Conservation (phyloP, 1,284 basidiomycete species). For the Fistulina hepatica region DNA sequence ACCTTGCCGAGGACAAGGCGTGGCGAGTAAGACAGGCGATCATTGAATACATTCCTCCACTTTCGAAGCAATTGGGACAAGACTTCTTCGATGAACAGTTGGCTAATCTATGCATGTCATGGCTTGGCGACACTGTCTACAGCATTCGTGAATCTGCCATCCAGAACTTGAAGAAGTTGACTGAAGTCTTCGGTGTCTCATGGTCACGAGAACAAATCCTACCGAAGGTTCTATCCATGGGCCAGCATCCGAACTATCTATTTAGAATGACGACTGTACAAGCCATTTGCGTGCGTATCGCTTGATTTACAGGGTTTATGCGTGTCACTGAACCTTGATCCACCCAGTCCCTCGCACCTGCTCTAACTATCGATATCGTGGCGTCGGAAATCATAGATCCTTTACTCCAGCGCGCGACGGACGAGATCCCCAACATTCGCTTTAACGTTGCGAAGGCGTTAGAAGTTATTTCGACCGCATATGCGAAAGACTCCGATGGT, state of each 20-base stretch:
- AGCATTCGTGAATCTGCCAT: slow-evolving; percentile 98
- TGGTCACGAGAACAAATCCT: slow-evolving; percentile 95
- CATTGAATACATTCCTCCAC: slow-evolving; percentile 95
- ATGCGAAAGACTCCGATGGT: slow-evolving; percentile 61
- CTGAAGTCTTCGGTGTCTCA: slow-evolving; percentile 97
- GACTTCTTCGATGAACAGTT: slow-evolving; percentile 98
- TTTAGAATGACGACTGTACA: slow-evolving; percentile 99
- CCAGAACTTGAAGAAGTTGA: slow-evolving; percentile 93
- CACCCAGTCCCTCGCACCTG: slow-evolving; percentile 91
- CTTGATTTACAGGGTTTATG: too few species aligned
- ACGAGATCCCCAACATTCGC: slow-evolving; percentile 97
- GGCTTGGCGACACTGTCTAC: slow-evolving; percentile 98
- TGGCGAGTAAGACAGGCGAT: slow-evolving; percentile 99
- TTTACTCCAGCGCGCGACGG: slow-evolving; percentile 74
- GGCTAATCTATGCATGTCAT: slow-evolving; percentile 96
- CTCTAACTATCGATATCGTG: slow-evolving; percentile 82
- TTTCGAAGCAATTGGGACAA: slow-evolving; percentile 94
- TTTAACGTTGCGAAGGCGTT: slow-evolving; percentile 97
- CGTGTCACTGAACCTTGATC: too few species aligned
- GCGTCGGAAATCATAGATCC: slow-evolving; percentile 80
- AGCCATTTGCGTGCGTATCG: slow-evolving; percentile 85
- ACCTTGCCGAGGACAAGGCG: slow-evolving; percentile 98
- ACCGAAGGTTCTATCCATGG: slow-evolving; percentile 97
- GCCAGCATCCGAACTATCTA: slow-evolving; percentile 92
- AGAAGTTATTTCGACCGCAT: slow-evolving; percentile 74